Evolutionary conservation across 805 yeast species (phyloP), one percentile per base, ranked within the genome.

Genomic region (Schwanniomyces vanrijiae): DNA sequence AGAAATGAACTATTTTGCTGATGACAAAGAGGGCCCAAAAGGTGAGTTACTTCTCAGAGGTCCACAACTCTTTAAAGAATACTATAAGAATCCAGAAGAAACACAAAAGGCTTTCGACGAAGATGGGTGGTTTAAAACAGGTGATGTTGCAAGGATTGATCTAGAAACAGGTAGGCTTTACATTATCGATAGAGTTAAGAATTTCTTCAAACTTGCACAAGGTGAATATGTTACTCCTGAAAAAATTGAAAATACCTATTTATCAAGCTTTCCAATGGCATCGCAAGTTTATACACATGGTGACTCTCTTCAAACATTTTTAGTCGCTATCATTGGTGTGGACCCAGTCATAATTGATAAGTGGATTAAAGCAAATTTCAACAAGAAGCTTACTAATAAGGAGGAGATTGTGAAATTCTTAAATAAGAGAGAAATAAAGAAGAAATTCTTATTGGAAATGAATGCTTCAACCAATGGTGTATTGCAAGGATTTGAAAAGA

Each of bases 31-130:
- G 21, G 68, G 69, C 7, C 67, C 69, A 22, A 51, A 64, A 28
- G 88, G 88, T 34, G 87, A 83, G 63, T 66, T 83, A 40, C 64
- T 82, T 57, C 45, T 83, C 9, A 71, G 83, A 44, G 85, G 87
- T 0, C 79, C 82, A 11, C 82, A 79, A 56, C 68, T 80, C 28
- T 80, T 81, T 65, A 58, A 53, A 40, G 76, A 76, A 13, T 82
- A 83, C 54, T 76, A 65, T 58, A 69, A 78, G 47, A 77, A 80
- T 53, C 61, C 64, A 18, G 68, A 71, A 44, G 84, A 81, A 29
- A 81, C 83, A 0, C 61, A 51, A 8, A 76, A 69, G 29, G 61
- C 75, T 7, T 53, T 80, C 44, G 71, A 73, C 43, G 62, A 62
- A 2, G 80, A 77, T 18, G 81, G 78, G 5, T 82, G 85, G 84